Evolutionary conservation across 208 protist genomes (phyloP).

Genomic region (Acanthamoeba quina): DNA sequence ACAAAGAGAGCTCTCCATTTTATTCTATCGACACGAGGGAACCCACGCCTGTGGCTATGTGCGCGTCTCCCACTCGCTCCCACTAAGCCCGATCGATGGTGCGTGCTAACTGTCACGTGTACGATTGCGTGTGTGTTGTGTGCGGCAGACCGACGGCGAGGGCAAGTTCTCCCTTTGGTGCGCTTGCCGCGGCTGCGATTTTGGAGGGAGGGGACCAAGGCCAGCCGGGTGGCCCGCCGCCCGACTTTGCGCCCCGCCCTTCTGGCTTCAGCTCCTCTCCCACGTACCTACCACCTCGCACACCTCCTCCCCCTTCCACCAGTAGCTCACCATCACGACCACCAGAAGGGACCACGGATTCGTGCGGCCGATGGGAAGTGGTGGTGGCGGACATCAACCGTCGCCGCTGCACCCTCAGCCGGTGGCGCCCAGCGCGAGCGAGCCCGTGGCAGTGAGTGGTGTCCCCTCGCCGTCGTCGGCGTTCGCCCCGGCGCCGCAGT

Average conservation of each 20-base stretch:
- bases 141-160: not conserved
- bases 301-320: not conserved
- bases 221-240: not conserved
- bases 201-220: not conserved
- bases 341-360: conserved; percentile 21
- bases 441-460: not conserved
- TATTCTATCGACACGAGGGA: not conserved
- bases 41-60: not conserved
- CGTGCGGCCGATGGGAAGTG: not conserved
- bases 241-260: not conserved
- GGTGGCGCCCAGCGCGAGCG: not conserved
- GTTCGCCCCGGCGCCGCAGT: not conserved
- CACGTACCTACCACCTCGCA: not conserved
- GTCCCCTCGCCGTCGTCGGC: not conserved
- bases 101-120: not conserved
- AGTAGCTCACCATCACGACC: not conserved
- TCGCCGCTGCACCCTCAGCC: not conserved
- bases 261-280: not conserved
- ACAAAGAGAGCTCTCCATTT: conserved; percentile 33
- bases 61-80: not conserved
- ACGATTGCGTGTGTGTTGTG: not conserved
- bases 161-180: conserved; percentile 11
- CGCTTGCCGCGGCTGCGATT: not conserved
- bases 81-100: not conserved
- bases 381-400: not conserved